Conservation (phyloP, 305 asterid genomes). For the Ajuga reptans region DNA sequence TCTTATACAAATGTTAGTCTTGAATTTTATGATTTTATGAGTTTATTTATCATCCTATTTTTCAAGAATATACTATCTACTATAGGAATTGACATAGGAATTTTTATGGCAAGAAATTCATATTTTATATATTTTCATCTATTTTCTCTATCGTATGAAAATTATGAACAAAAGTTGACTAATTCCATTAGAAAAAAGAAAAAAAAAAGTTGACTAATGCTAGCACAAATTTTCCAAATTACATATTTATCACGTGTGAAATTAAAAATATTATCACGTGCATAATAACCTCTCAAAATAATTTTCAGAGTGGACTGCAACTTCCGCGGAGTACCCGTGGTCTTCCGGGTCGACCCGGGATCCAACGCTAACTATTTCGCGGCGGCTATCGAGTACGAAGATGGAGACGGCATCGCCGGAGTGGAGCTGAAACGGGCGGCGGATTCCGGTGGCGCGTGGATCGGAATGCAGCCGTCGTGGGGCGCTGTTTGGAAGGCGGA, state of each 20-base stretch:
- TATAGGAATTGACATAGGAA: no score
- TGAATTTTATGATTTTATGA: no score
- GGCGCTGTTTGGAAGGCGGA: conserved; percentile 67
- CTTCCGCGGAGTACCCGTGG: conserved; percentile 44
- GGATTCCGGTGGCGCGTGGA: conserved; percentile 43
- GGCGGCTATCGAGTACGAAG: conserved; percentile 39
- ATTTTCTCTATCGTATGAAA: no score
- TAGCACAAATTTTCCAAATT: background rate
- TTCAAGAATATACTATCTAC: no score
- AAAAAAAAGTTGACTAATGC: no score
- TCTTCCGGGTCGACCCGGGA: conserved; percentile 64
- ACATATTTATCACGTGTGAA: background rate
- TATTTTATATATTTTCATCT: no score
- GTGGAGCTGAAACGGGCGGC: conserved; percentile 44
- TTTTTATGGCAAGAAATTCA: no score
- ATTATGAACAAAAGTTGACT: background rate
- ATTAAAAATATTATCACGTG: background rate
- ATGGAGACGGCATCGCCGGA: conserved; percentile 46
- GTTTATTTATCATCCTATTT: no score
- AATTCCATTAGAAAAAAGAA: no score
- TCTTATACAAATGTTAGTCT: no score
- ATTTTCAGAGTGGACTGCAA: conserved; percentile 47
- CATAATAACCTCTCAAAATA: background rate
- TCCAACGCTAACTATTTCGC: conserved; percentile 57
- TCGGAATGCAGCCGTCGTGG: conserved; percentile 53